phyloP scores from a whole-genome alignment of 2,329 filamentous ascomycete genomes.

The Penicillium sp. region DNA sequence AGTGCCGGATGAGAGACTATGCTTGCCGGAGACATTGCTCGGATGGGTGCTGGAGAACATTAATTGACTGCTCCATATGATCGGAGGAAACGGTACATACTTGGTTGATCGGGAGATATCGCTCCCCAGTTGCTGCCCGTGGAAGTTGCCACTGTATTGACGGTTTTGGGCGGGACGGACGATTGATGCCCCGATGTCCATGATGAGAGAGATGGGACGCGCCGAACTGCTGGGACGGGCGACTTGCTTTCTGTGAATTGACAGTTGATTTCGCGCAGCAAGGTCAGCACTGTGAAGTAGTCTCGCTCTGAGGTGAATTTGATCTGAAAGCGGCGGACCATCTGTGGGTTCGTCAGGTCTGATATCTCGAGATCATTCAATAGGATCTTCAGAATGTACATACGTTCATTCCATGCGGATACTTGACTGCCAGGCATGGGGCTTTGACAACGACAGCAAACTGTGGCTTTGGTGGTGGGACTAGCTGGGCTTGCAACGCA shows the following conservation, averaged over 20 bases:
- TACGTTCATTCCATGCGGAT: constrained; percentile 35
- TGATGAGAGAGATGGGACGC: constrained; percentile 29
- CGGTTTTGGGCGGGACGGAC: constrained; percentile 3
- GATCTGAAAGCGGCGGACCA: constrained; percentile 46
- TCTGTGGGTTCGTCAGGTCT: constrained; percentile 23
- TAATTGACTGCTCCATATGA: neutral
- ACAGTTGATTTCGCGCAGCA: constrained; percentile 43
- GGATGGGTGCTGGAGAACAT: constrained; percentile 7
- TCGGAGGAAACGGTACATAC: constrained; percentile 5
- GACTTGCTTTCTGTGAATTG: constrained; percentile 42
- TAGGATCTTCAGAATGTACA: constrained; percentile 4
- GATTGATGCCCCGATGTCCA: constrained; percentile 20
- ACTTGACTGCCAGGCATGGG: constrained; percentile 47
- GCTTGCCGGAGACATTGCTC: constrained; percentile 9
- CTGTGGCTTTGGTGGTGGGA: constrained; percentile 25
- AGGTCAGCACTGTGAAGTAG: constrained; percentile 41
- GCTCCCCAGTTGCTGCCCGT: constrained; percentile 7
- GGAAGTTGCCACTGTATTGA: neutral
- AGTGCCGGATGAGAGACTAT: neutral
- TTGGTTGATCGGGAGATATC: constrained; percentile 5
- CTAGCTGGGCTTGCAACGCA: constrained; percentile 14
- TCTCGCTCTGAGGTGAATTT: constrained; percentile 42
- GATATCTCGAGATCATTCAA: neutral
- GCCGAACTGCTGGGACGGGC: constrained; percentile 20
- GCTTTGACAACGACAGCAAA: constrained; percentile 44